Evolutionary conservation across 768 basidiomycete species (phyloP).

Genomic region (Phylloporus arenicola): DNA sequence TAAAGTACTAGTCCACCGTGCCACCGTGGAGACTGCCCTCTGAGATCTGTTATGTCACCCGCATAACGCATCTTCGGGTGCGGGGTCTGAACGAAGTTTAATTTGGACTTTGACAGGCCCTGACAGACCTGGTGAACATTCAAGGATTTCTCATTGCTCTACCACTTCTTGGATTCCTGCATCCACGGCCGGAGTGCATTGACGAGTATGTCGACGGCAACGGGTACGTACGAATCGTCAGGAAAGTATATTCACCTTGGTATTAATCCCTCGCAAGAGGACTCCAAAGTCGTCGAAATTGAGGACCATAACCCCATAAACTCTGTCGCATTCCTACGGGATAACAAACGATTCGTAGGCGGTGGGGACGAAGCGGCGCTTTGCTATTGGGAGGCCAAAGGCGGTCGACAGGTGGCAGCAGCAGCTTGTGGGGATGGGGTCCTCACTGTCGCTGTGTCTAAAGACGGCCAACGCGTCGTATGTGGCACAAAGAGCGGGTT

Average conservation of each 20-base stretch:
- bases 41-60: too few species aligned
- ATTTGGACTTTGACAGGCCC: too few species aligned
- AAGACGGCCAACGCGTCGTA: conserved; percentile 8
- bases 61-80: too few species aligned
- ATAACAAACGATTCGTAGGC: not conserved
- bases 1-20: too few species aligned
- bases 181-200: not conserved
- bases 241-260: not conserved
- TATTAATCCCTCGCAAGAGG: not conserved
- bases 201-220: not conserved
- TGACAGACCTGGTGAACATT: too few species aligned
- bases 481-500: conserved; percentile 11
- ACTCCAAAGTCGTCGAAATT: conserved; percentile 2
- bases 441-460: conserved; percentile 7
- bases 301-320: conserved; percentile 7
- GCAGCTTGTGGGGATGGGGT: conserved; percentile 4
- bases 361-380: conserved; percentile 11
- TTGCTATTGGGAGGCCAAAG: conserved; percentile 4
- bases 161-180: not conserved
- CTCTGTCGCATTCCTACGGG: conserved; percentile 4
- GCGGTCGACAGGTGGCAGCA: not conserved
- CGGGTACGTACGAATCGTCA: not conserved
- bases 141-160: too few species aligned
- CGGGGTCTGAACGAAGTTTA: too few species aligned
- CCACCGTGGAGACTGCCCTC: too few species aligned